phyloP scores from a whole-genome alignment of 2,329 filamentous ascomycete species.

The Pseudogymnoascus sp. region DNA sequence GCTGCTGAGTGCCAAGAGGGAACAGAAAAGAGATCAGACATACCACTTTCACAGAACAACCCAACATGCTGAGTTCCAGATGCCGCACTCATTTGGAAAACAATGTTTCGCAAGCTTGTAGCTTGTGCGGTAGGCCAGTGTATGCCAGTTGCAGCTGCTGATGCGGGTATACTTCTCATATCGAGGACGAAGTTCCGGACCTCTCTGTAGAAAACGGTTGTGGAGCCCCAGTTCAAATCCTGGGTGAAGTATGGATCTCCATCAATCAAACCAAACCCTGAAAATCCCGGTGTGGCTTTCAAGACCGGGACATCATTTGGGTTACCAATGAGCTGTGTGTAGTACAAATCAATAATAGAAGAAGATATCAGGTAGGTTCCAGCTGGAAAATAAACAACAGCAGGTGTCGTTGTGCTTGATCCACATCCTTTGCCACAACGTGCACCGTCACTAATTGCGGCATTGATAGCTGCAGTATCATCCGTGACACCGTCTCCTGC shows the following conservation, averaged over 20 bases:
- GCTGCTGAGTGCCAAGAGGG: constrained; percentile 24
- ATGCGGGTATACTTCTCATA: constrained; percentile 27
- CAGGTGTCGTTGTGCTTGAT: constrained; percentile 44
- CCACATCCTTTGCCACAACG: constrained; percentile 24
- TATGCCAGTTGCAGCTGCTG: constrained; percentile 33
- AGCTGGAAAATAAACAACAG: constrained; percentile 49
- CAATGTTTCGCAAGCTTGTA: constrained; percentile 53
- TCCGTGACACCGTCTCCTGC: constrained; percentile 55
- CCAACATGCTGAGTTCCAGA: constrained; percentile 36
- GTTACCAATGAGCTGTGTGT: constrained; percentile 25
- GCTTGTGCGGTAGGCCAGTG: constrained; percentile 49
- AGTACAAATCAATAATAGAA: constrained; percentile 22
- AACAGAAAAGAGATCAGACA: constrained; percentile 38
- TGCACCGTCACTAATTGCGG: constrained; percentile 23
- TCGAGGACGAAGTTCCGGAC: constrained; percentile 59
- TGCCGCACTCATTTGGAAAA: constrained; percentile 47
- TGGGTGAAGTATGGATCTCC: constrained; percentile 68
- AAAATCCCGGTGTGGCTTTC: constrained; percentile 50
- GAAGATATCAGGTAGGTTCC: constrained; percentile 32
- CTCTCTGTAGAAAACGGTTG: constrained; percentile 57
- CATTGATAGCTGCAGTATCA: constrained; percentile 79
- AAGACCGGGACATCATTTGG: constrained; percentile 17
- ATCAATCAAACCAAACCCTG: constrained; percentile 78
- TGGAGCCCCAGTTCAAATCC: constrained; percentile 65
- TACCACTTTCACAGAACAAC: constrained; percentile 46